Base-by-base conservation (phyloP, 768 basidiomycete species). In the Coprinellus micaceus region DNA sequence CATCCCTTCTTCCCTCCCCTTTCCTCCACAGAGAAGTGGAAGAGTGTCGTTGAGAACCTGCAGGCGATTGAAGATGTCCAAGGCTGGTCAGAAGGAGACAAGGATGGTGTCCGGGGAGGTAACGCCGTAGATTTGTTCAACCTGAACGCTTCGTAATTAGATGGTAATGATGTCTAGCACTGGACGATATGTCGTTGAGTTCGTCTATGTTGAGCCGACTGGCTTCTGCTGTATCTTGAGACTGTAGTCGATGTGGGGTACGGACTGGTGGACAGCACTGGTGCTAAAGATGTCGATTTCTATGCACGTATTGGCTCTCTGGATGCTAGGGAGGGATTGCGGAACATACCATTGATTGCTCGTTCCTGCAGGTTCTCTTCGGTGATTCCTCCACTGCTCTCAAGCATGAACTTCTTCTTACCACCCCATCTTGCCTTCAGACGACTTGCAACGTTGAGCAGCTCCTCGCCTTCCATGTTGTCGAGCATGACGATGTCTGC, bases 401-500 rank as follows among this genome's bases (percentile, higher is more conserved):
- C 97, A 48, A 99, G 82, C 66, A 91, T 67, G 69, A 96, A 98
- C 63, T 89, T 90, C 52, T 88, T 79, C 71, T 88, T 81, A 10
- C 88, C 88, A 13, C 70, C 74, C 93, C 92, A 97, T 63, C 83
- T 87, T 60, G 84, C 80, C 70, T 85, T 91, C 63, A 99, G 70
- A 25, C 76, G 79, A 43, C 76, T 78, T 3, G 94, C 91, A 4
- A 87, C 85, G 30, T 67, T 73, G 10, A 82, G 78, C 41, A 98
- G 76, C 62, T 87, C 80, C 2, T 77, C 75, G 1, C 92, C 94
- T 64, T 89, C 85, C 47, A 97, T 88, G 70, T 97, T 96, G 66
- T 98, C 94, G 22, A 97, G 82, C 94, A 97, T 96, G 64, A 98
- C 78, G 49, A 98, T 85, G 69, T 98, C 92, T 24, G 92, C 94